Conservation (phyloP, 371 early-diverging fungal genomes). For the Mortierella sp. region DNA sequence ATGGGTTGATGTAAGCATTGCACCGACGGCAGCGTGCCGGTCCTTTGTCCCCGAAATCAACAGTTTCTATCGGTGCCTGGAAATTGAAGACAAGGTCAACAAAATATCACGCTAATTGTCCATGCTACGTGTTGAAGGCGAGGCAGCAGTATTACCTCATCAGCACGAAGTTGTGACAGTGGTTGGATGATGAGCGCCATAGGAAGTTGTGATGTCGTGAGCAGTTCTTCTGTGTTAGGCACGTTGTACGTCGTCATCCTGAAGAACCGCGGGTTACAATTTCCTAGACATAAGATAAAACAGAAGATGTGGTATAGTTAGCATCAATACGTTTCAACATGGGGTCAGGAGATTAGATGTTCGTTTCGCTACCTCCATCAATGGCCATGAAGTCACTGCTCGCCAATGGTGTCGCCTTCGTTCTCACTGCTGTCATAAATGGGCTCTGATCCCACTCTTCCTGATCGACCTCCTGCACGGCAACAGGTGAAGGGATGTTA, state of each 20-base stretch:
- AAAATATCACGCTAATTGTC: not conserved
- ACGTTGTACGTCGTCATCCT: slow-evolving; percentile 87
- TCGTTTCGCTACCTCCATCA: slow-evolving; percentile 87
- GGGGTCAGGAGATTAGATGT: slow-evolving; percentile 9
- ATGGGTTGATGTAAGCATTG: slow-evolving; percentile 94
- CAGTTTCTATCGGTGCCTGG: slow-evolving; percentile 81
- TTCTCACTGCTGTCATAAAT: slow-evolving; percentile 77
- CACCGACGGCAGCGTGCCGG: slow-evolving; percentile 94
- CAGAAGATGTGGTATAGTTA: not conserved
- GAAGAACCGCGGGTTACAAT: slow-evolving; percentile 91
- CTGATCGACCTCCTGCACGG: slow-evolving; percentile 84
- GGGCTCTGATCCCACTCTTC: slow-evolving; percentile 64
- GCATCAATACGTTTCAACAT: not conserved
- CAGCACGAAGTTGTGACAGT: slow-evolving; percentile 78
- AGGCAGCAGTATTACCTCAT: slow-evolving; percentile 61
- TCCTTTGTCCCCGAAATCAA: slow-evolving; percentile 93
- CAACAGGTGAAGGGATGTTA: slow-evolving; percentile 92
- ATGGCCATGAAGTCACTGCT: slow-evolving; percentile 79
- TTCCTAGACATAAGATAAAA: slow-evolving; percentile 60
- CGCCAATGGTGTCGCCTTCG: slow-evolving; percentile 77
- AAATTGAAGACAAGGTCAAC: slow-evolving; percentile 1
- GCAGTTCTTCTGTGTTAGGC: slow-evolving; percentile 83
- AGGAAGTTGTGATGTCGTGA: slow-evolving; percentile 81
- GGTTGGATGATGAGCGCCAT: slow-evolving; percentile 92
- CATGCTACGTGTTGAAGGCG: not conserved